Evolutionary conservation across 2,329 filamentous ascomycete species (phyloP).

Genomic region (Zymoseptoria ardabiliae): DNA sequence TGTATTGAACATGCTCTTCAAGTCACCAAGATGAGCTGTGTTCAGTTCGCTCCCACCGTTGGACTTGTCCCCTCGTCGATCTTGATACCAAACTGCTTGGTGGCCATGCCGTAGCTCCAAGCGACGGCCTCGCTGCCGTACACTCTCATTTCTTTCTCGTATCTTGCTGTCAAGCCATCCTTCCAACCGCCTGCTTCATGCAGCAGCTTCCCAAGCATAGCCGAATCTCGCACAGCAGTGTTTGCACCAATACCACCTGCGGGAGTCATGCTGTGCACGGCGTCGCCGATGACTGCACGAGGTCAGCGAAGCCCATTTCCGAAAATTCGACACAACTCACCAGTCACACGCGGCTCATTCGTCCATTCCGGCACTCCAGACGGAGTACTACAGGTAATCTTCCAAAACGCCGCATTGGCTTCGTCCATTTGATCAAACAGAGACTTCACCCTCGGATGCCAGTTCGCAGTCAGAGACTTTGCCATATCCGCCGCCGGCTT

Average conservation of each 20-base stretch:
- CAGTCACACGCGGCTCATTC: slow-evolving; percentile 50
- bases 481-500: slow-evolving; percentile 51
- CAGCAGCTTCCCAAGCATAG: slow-evolving; percentile 47
- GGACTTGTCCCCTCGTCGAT: slow-evolving; percentile 14
- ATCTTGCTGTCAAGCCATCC: slow-evolving; percentile 32
- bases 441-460: slow-evolving; percentile 50
- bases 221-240: slow-evolving; percentile 50
- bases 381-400: slow-evolving; percentile 57
- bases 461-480: slow-evolving; percentile 46
- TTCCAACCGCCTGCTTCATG: slow-evolving; percentile 45
- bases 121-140: slow-evolving; percentile 52
- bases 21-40: not conserved
- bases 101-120: slow-evolving; percentile 46
- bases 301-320: not conserved
- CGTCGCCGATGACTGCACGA: slow-evolving; percentile 46
- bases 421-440: slow-evolving; percentile 54
- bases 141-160: slow-evolving; percentile 37
- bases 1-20: not conserved
- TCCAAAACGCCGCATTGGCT: slow-evolving; percentile 56
- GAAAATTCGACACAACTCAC: not conserved
- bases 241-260: slow-evolving; percentile 48
- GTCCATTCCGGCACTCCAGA: slow-evolving; percentile 54
- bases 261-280: slow-evolving; percentile 53
- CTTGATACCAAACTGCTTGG: slow-evolving; percentile 30
- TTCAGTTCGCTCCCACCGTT: slow-evolving; percentile 2